Evolutionary conservation across 2,329 filamentous ascomycete genomes (phyloP).

Genomic region (Pseudogymnoascus verrucosus): DNA sequence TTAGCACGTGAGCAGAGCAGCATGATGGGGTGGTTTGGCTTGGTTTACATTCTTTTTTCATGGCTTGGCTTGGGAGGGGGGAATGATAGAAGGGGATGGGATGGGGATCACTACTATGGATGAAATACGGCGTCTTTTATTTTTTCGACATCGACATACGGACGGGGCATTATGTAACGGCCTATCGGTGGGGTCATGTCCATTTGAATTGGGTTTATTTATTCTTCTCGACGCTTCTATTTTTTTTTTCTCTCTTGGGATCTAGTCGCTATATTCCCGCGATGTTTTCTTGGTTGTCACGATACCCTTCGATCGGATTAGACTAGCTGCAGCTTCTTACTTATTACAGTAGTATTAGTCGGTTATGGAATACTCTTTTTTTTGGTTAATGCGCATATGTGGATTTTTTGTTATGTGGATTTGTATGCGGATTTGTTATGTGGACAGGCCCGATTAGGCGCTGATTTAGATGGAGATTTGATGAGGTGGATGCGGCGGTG

Average conservation of each 20-base stretch:
- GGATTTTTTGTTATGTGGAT: too few species aligned
- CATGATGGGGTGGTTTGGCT: not conserved
- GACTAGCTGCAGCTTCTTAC: not conserved
- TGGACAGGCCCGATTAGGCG: not conserved
- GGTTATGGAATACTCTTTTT: not conserved
- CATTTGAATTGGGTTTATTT: not conserved
- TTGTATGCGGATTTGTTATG: not conserved
- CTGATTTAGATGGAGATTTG: not conserved
- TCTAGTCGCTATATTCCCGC: not conserved
- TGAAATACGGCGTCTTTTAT: not conserved
- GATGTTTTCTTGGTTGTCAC: not conserved
- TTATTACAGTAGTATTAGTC: not conserved
- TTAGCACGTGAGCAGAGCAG: too few species aligned
- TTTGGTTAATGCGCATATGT: not conserved
- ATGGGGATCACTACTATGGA: not conserved
- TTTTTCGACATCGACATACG: not conserved
- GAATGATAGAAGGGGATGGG: not conserved
- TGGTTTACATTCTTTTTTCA: conserved; percentile 1
- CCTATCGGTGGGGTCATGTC: not conserved
- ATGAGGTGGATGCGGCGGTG: not conserved
- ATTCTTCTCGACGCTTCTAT: not conserved
- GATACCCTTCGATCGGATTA: not conserved
- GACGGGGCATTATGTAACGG: not conserved
- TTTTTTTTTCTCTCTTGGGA: not conserved
- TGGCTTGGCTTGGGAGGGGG: not conserved